Base-by-base conservation (phyloP, 768 basidiomycete genomes). In the Epithele typhae region DNA sequence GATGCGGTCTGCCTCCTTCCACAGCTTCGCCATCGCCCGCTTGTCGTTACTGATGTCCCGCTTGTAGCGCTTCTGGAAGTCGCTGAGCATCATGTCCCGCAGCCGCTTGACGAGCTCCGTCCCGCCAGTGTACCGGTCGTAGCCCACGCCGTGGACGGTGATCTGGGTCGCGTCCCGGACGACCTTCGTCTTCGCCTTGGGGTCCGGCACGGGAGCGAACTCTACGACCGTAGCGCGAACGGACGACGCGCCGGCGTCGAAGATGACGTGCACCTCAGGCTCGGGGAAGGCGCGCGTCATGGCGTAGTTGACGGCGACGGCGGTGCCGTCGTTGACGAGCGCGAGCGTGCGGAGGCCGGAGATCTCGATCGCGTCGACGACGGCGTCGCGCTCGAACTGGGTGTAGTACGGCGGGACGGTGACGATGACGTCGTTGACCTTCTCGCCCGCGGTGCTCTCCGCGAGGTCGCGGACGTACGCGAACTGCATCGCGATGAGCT, bases 271-370 rank as follows among this genome's bases (percentile, higher is more conserved):
- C 6, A 9, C 8, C 35, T 94, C 87, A 0, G 82, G 81, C 2
- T 43, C 69, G 0, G 85, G 70, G 72, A 98, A 98, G 2, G 81
- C 75, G 39, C 95, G 81, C 2, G 93, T 92, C 92, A 98, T 96
- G 35, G 96, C 96, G 60, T 90, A 99, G 70, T 99, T 99, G 56
- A 98, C 77, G 12, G 92, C 96, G n/a, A 94, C 86, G 2, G 93
- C 91, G 0, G 90, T 82, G 22, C 95, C 95, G 57, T 99, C 96
- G 18, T 93, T 87, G 43, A 99, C 79, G 48, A 98, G 73, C 0
- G 89, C 84, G 25, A 97, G 70, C 1, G 87, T 83, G 22, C 78
- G 79, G 37, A 99, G 68, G 2, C 94, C 96, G 14, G 93, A 82
- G 37, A 98, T 81, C 59, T 96, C 95, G 27, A 93, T 77, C 14